Base-by-base conservation (phyloP, 495 filamentous ascomycete genomes). In the Trypethelium eluteriae region DNA sequence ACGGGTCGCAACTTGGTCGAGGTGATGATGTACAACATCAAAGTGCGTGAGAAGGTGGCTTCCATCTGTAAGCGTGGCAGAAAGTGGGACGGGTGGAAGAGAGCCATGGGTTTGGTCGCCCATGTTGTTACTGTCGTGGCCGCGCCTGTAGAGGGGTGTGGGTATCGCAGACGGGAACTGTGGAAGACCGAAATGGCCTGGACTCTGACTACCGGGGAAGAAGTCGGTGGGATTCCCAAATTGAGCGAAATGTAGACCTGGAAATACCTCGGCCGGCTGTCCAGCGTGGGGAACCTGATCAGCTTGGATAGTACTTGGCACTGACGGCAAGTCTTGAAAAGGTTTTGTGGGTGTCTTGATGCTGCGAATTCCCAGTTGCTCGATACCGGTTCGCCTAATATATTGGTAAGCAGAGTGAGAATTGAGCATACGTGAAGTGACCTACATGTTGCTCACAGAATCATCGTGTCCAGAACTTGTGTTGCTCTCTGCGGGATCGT, bases 131-230 rank as follows among this genome's bases (percentile, higher is more conserved):
- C 16, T 39, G n/a, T 7, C 5, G 38, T 49, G 32, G 10, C 64
- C 59, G 49, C 47, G 44, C 36, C 25, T 57, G 66, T 72, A 62
- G 12, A 74, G 70, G 18, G 72, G 72, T 12, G 59, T 70, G 34
- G 72, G 72, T 18, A 74, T 34, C 38, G 72, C 72, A 62, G 56
- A 50, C 61, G 53, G 47, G 68, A 73, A n/a, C 67, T 61, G 69
- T 16, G 38, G 32, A 39, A 36, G 25, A 16, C 5, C 12, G 44
- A 38, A 53, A 34, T 34, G 63, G 25, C 5, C 39, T 14, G 41
- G 39, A 25, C 39, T 65, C 25, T 25, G 25, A 16, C n/a, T 36
- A 5, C 1, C 53, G 2, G 2, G 11, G 53, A 59, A 36, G 7
- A 59, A 14, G 14, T 36, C 4, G 14, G 53, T 9, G 18, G 53